A percentile compares a stretch with the other conserved stretches of the same genome.
Evolutionary conservation across 108 stramenopile species (phyloP).

Genomic region (Nitzschia sp.): DNA sequence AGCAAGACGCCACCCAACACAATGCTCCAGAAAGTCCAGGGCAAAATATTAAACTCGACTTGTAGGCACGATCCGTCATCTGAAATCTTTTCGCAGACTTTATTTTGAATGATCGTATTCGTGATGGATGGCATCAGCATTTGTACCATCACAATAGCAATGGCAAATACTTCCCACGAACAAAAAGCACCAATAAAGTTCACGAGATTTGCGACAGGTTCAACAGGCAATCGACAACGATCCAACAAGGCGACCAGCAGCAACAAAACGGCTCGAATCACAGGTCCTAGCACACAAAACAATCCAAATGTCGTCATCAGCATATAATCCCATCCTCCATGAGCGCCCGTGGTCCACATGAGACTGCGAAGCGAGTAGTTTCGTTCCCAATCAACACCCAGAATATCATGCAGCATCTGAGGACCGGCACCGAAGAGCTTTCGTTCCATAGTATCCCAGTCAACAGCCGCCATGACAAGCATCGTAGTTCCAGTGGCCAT

Average conservation of each 20-base stretch:
- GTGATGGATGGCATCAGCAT: conserved; percentile 83
- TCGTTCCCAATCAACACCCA: conserved; percentile 71
- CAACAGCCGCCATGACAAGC: conserved; percentile 52
- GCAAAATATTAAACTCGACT: conserved; percentile 48
- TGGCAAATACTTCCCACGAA: conserved; percentile 83
- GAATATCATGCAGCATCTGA: conserved; percentile 64
- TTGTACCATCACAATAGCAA: conserved; percentile 78
- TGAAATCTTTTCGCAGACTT: conserved; percentile 29
- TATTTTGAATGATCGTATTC: conserved; percentile 63
- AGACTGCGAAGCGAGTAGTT: conserved; percentile 68
- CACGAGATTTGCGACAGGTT: conserved; percentile 38
- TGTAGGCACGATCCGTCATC: conserved; percentile 49
- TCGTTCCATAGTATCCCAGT: conserved; percentile 75
- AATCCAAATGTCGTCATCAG: conserved; percentile 83
- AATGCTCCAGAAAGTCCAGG: conserved; percentile 25
- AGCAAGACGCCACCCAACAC: conserved; percentile 36
- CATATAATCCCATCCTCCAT: conserved; percentile 78
- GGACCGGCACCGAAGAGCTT: conserved; percentile 75
- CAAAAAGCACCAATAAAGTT: conserved; percentile 82
- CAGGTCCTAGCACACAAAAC: conserved; percentile 57
- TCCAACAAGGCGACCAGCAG: conserved; percentile 27
- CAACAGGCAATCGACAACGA: conserved; percentile 6
- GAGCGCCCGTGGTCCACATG: conserved; percentile 77
- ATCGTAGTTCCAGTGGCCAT: conserved; percentile 29
- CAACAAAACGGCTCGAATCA: conserved; percentile 38